These are phyloP conservation scores for Lepiota venenata DNA, from an alignment of 768 basidiomycete genomes.

Conservation along the genomic window DNA sequence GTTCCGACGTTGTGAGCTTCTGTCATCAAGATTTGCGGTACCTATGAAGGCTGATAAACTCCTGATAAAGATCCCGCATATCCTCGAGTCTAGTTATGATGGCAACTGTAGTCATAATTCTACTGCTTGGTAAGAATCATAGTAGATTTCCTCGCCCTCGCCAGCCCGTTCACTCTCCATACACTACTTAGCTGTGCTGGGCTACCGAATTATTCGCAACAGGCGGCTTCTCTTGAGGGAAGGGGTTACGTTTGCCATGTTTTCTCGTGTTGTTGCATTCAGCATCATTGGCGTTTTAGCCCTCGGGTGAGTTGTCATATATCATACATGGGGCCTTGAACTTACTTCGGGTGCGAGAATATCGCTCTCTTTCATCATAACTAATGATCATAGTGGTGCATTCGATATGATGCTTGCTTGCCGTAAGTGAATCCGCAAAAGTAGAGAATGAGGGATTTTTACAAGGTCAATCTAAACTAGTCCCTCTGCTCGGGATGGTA, in stretches of 20 bases:
- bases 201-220: constrained; percentile 22
- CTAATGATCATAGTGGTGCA: constrained; percentile 17
- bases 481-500: constrained; percentile 21
- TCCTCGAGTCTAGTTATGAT: constrained; percentile 22
- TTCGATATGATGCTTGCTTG: constrained; percentile 24
- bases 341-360: constrained; percentile 10
- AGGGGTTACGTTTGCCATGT: constrained; percentile 20
- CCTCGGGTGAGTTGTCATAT: constrained; percentile 19
- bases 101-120: constrained; percentile 18
- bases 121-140: constrained; percentile 19
- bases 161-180: background rate
- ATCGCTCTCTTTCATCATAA: constrained; percentile 20
- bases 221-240: constrained; percentile 14
- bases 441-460: background rate
- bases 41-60: background rate
- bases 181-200: constrained; percentile 18
- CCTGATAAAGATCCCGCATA: constrained; percentile 21
- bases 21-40: background rate
- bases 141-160: background rate
- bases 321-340: background rate
- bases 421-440: constrained; percentile 10
- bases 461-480: constrained; percentile 8
- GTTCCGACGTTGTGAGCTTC: constrained; percentile 18
- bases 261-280: constrained; percentile 26
- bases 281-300: constrained; percentile 23